These are phyloP conservation scores for Fusarium secorum DNA, from an alignment of 2,329 filamentous ascomycete genomes.

Conservation along the genomic window DNA sequence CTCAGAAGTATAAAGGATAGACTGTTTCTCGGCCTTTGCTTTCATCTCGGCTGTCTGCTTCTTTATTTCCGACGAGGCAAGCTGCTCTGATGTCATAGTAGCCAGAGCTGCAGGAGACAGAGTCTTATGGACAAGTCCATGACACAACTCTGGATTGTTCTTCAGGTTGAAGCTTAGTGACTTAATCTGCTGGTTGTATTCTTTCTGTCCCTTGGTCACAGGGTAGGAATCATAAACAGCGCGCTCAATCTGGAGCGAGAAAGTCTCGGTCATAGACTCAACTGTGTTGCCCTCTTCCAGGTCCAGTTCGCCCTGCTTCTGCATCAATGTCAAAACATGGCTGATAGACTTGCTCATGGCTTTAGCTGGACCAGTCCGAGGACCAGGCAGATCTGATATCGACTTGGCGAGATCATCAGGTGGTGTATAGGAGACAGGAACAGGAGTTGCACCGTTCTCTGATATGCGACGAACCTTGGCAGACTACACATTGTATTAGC, in stretches of 20 bases:
- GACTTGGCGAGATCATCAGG: conserved; percentile 61
- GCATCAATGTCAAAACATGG: conserved; percentile 69
- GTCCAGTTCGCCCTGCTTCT: conserved; percentile 70
- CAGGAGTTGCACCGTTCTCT: conserved; percentile 51
- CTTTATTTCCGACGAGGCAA: conserved; percentile 91
- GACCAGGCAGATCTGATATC: conserved; percentile 64
- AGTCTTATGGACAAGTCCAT: conserved; percentile 75
- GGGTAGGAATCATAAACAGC: conserved; percentile 66
- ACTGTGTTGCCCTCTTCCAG: conserved; percentile 70
- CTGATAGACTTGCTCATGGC: conserved; percentile 74
- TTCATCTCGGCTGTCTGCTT: conserved; percentile 78
- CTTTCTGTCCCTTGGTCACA: conserved; percentile 53
- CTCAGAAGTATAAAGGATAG: conserved; percentile 80
- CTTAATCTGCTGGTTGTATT: conserved; percentile 72
- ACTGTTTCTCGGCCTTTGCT: conserved; percentile 80
- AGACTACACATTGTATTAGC: conserved; percentile 46
- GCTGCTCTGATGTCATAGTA: conserved; percentile 88
- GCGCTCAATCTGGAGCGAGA: conserved; percentile 83
- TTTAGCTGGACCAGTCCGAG: conserved; percentile 73
- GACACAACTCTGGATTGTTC: conserved; percentile 80
- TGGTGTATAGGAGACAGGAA: conserved; percentile 53
- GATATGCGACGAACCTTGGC: conserved; percentile 62
- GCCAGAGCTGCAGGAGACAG: conserved; percentile 79
- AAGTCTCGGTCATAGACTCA: conserved; percentile 70
- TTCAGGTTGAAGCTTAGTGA: conserved; percentile 87